Base-by-base conservation (phyloP, 208 protist species). In the Vickermania ingenoplastis region DNA sequence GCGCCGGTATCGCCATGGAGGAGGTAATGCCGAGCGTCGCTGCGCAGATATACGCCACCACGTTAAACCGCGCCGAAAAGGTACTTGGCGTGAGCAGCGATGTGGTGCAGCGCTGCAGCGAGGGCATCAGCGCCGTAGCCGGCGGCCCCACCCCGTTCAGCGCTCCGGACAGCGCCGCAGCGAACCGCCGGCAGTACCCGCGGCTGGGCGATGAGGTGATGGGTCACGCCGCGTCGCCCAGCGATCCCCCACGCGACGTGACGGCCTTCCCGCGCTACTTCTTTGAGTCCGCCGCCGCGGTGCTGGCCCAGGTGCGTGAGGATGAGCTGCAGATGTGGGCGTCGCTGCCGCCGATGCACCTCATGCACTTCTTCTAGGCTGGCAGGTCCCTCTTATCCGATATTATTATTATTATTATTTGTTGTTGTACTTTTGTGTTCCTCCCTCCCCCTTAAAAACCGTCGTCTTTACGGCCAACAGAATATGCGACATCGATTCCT, bases 1-100 rank as follows among this genome's bases (percentile, higher is more conserved):
- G 75, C 17, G 61, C 81, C 57, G 79, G 75, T n/a, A 50, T 86
- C 2, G 63, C 73, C 0, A 70, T 83, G 66, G 79, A 86, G 61
- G 58, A 70, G 54, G 61, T 71, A n/a, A 59, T 74, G 1, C 73
- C 75, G 1, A 59, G 57, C 3, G 67, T 86, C 14, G 64, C 75
- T 1, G 64, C 65, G 17, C 73, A 66, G 63, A 61, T 72, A 22
- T 86, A 77, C 62, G 59, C 56, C 21, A 49, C 74, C 31, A 69
- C 66, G 11, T 7, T 53, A 0, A 50, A 41, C 7, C 66, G 73
- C 31, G 68, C 69, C 11, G 53, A 67, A 21, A 70, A 79, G 31
- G 67, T 83, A 7, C 72, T 86, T 48, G 71, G 61, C 13, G 48
- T 57, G 4, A 26, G 59, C 2, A 63, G 61, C 41, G 36, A 66